Evolutionary conservation across 73 alveolate species (phyloP).

Genomic region (Paramecium tetraurelia): DNA sequence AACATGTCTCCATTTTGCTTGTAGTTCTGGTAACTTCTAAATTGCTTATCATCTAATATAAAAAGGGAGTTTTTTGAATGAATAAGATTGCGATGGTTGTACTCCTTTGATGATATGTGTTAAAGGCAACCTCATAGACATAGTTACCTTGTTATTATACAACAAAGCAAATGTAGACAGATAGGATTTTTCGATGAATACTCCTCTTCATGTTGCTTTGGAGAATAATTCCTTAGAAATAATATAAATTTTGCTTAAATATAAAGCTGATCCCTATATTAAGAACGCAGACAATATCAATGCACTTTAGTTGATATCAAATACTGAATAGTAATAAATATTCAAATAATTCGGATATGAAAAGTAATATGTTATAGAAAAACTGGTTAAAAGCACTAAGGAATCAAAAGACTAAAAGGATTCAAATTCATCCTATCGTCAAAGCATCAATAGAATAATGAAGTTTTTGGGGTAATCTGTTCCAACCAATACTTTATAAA

Average conservation of each 20-base stretch:
- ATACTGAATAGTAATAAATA: background rate
- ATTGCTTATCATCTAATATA: background rate
- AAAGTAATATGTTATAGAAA: background rate
- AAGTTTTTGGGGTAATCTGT: slow-evolving; percentile 18
- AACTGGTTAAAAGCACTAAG: background rate
- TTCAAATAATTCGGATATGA: slow-evolving; percentile 14
- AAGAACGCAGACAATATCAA: background rate
- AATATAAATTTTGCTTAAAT: background rate
- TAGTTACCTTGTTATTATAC: background rate
- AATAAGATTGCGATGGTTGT: slow-evolving; percentile 20
- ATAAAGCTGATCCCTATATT: slow-evolving; percentile 4
- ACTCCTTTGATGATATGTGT: slow-evolving; percentile 11
- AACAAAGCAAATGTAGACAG: background rate
- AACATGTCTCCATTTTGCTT: slow-evolving; percentile 41
- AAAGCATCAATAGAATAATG: background rate
- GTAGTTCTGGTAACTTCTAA: background rate
- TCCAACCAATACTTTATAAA: background rate
- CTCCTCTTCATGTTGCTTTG: slow-evolving; percentile 48
- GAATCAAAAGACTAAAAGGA: background rate
- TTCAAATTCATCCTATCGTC: background rate
- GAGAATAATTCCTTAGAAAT: slow-evolving; percentile 9
- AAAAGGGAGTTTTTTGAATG: background rate
- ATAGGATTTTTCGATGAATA: background rate
- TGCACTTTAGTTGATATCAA: slow-evolving; percentile 16
- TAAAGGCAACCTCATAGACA: background rate